Evolutionary conservation across 768 basidiomycete species (phyloP).

Genomic region (Tubosaeta sp.): DNA sequence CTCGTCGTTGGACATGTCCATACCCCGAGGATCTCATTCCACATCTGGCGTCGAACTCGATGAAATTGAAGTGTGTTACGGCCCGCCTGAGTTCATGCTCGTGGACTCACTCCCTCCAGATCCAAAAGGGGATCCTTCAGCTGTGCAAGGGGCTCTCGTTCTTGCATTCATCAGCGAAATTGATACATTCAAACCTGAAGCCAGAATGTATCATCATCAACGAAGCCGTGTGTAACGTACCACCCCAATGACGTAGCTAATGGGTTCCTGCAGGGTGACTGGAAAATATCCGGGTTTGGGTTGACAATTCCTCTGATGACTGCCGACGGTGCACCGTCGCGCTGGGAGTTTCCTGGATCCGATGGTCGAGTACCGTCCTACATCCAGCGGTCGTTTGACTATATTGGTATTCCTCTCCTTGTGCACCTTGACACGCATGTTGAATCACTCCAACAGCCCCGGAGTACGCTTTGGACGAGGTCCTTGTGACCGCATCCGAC

Average conservation of each 20-base stretch:
- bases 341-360: slow-evolving; percentile 89
- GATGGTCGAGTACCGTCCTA: slow-evolving; percentile 77
- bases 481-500: slow-evolving; percentile 81
- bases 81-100: not conserved
- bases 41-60: slow-evolving; percentile 76
- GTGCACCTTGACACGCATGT: not conserved
- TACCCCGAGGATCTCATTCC: slow-evolving; percentile 57
- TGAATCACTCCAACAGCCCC: slow-evolving; percentile 55
- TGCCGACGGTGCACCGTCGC: slow-evolving; percentile 65
- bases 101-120: slow-evolving; percentile 40
- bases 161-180: slow-evolving; percentile 84
- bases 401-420: slow-evolving; percentile 60
- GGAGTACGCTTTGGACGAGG: slow-evolving; percentile 91
- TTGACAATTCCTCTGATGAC: slow-evolving; percentile 74
- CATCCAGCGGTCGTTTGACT: slow-evolving; percentile 91
- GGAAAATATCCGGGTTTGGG: slow-evolving; percentile 93
- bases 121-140: slow-evolving; percentile 95
- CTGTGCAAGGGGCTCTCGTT: slow-evolving; percentile 87
- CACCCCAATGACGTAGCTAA: not conserved
- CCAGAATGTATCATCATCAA: slow-evolving; percentile 90
- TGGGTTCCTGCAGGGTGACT: slow-evolving; percentile 74
- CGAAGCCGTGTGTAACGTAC: slow-evolving; percentile 56
- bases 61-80: slow-evolving; percentile 78
- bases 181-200: slow-evolving; percentile 88
- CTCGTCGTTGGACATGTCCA: slow-evolving; percentile 75